A percentile compares a stretch with the other conserved stretches of the same genome.
phyloP scores from a whole-genome alignment of 2,329 filamentous ascomycete species.

The Curvularia spicifera region DNA sequence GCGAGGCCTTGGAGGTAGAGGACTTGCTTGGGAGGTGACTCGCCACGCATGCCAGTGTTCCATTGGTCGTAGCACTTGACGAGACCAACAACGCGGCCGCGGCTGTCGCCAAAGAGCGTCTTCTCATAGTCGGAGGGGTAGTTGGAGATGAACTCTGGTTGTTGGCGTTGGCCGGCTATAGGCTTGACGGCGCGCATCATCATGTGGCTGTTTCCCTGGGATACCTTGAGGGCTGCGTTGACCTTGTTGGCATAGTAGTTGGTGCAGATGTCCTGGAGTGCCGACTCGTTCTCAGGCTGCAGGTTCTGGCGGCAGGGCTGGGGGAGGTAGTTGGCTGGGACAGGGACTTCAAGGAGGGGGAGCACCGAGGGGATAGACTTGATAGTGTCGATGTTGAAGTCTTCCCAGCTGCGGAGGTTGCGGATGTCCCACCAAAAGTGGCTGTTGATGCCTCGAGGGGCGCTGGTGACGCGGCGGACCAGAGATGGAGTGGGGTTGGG shows the following conservation, averaged over 20 bases:
- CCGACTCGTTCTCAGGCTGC: constrained; percentile 78
- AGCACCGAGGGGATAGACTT: constrained; percentile 74
- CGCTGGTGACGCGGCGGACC: constrained; percentile 77
- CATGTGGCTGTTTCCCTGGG: constrained; percentile 70
- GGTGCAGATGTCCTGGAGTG: constrained; percentile 76
- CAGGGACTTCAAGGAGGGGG: constrained; percentile 68
- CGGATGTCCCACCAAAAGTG: constrained; percentile 98
- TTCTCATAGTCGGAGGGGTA: constrained; percentile 61
- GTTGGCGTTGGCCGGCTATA: constrained; percentile 57
- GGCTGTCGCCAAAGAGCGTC: constrained; percentile 55
- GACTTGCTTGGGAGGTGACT: constrained; percentile 82
- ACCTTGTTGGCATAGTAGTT: constrained; percentile 84
- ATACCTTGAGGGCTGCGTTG: constrained; percentile 81
- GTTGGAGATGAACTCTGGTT: constrained; percentile 71
- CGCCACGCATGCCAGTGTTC: constrained; percentile 92
- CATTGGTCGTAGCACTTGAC: constrained; percentile 91
- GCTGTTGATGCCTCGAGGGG: constrained; percentile 72
- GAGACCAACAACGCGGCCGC: constrained; percentile 76
- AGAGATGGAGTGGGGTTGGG: constrained; percentile 83
- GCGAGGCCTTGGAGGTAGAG: constrained; percentile 87
- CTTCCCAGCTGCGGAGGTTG: constrained; percentile 81
- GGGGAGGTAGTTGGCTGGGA: constrained; percentile 67
- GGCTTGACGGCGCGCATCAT: constrained; percentile 53
- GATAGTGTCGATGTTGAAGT: constrained; percentile 77
- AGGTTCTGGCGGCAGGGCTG: constrained; percentile 63